phyloP scores from a whole-genome alignment of 2,329 filamentous ascomycete genomes.

The Microsporum canis region DNA sequence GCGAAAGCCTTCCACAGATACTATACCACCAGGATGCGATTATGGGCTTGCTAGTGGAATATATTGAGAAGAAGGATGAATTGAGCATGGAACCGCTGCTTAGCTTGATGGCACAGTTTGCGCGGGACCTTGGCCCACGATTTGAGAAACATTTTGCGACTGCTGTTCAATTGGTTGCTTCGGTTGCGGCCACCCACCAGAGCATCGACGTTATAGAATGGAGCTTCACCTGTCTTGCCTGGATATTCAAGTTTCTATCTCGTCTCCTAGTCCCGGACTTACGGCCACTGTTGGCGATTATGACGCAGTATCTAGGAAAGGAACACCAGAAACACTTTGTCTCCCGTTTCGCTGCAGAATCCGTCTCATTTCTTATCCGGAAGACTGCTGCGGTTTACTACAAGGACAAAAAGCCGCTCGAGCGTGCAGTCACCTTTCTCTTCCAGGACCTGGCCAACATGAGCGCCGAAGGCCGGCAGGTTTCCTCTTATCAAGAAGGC shows the following conservation, averaged over 20 bases:
- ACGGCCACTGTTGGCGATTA: conserved; percentile 68
- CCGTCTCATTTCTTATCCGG: conserved; percentile 82
- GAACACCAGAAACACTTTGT: conserved; percentile 74
- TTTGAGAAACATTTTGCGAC: conserved; percentile 83
- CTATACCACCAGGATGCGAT: conserved; percentile 82
- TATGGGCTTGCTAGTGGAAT: conserved; percentile 61
- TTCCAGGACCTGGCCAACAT: conserved; percentile 51
- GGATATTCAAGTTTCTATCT: conserved; percentile 94
- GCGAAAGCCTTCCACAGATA: conserved; percentile 83
- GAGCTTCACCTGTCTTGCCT: conserved; percentile 88
- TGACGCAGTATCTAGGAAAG: conserved; percentile 75
- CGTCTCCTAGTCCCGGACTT: conserved; percentile 76
- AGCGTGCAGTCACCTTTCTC: conserved; percentile 59
- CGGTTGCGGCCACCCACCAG: conserved; percentile 63
- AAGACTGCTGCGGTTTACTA: conserved; percentile 73
- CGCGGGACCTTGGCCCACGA: conserved; percentile 75
- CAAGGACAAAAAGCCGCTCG: conserved; percentile 57
- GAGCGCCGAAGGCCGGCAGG: conserved; percentile 23
- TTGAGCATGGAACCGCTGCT: conserved; percentile 76
- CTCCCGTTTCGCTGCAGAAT: conserved; percentile 84
- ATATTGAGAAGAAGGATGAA: conserved; percentile 66
- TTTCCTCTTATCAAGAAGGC: conserved; percentile 64
- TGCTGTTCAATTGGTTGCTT: conserved; percentile 62
- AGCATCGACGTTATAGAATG: conserved; percentile 90
- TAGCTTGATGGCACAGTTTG: conserved; percentile 80